Evolutionary conservation across 2,329 filamentous ascomycete genomes (phyloP).

Genomic region (Colletotrichum spinosum): DNA sequence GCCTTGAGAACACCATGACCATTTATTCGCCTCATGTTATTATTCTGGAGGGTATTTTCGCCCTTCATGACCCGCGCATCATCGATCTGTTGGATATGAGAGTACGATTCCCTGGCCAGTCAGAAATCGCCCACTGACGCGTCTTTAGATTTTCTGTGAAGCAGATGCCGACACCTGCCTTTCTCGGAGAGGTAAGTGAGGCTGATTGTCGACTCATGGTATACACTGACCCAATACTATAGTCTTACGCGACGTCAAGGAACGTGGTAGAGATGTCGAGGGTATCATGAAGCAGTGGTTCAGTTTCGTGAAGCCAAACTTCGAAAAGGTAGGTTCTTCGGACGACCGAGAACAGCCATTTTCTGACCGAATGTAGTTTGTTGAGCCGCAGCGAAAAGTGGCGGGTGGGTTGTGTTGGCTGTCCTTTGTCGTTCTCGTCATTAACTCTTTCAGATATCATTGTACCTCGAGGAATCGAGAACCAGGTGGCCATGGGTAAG

Average conservation of each 20-base stretch:
- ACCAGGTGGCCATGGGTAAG: conserved; percentile 87
- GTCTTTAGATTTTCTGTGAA: conserved; percentile 87
- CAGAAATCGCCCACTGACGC: conserved; percentile 4
- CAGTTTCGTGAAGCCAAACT: conserved; percentile 94
- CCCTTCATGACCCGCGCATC: conserved; percentile 88
- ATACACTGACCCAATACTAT: conserved; percentile 30
- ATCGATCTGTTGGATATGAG: conserved; percentile 91
- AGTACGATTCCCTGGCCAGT: conserved; percentile 57
- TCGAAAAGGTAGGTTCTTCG: conserved; percentile 72
- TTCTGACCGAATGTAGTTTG: conserved; percentile 63
- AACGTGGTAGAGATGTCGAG: conserved; percentile 90
- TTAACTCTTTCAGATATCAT: conserved; percentile 77
- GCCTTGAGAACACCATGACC: conserved; percentile 81
- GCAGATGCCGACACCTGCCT: conserved; percentile 95
- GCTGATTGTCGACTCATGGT: not conserved
- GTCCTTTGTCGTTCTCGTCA: conserved; percentile 5
- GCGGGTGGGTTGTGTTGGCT: conserved; percentile 67
- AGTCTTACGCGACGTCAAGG: conserved; percentile 89
- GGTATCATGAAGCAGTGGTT: conserved; percentile 99
- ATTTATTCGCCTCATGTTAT: conserved; percentile 98
- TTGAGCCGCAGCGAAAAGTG: conserved; percentile 90
- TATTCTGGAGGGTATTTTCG: conserved; percentile 95
- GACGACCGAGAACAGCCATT: not conserved
- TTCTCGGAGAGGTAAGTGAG: conserved; percentile 79
- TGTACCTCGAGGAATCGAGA: conserved; percentile 93